Evolutionary conservation across 139 green algal genomes (phyloP), one percentile per base, ranked within the genome.

Genomic region (Nannochloris sp.): DNA sequence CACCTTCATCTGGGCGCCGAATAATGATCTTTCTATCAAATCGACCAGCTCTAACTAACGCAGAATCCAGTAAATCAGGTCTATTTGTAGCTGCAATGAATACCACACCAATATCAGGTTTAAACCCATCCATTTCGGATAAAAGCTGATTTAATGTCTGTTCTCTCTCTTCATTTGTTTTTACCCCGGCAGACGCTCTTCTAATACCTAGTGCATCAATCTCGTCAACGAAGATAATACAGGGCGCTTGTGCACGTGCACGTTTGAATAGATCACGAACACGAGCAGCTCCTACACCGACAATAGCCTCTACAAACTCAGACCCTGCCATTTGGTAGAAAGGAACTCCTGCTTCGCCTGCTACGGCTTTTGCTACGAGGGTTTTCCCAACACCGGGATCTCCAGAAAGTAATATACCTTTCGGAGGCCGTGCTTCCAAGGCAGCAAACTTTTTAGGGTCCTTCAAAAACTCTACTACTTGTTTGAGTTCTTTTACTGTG

Each of bases 171-270:
- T 85, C 79, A 53, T 85, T 84, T 31, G 79, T 82, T 24, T 44
- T 44, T 69, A 68, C 73, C 31, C 70, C 81, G 62, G 77, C 85
- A 51, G 82, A 71, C 4, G 88, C 89, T 29, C 94, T 75, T 70
- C 83, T 87, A 56, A 89, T 82, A 2, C 89, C 95, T 32, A 99
- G 71, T 3, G 92, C 92, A 61, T 99, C 94, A 33, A 99, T 90
- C 76, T 99, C 94, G 68, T 99, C 93, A 48, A 99, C 90, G 71
- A 99, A 99, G 53, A 99, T 91, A 67, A 99, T 86, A 69, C 87
- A 96, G 10, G 94, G 91, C 9, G 84, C 90, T 32, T 84, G 65
- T 8, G 85, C 84, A 35, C 86, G 72, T 0, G 94, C 94, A 32
- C 92, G 77, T 68, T 92, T 90, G 84, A 99, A 99, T 63, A 99